These are phyloP conservation scores for Adansonia grandidieri DNA, from an alignment of 441 rosid species.

Conservation along the genomic window DNA sequence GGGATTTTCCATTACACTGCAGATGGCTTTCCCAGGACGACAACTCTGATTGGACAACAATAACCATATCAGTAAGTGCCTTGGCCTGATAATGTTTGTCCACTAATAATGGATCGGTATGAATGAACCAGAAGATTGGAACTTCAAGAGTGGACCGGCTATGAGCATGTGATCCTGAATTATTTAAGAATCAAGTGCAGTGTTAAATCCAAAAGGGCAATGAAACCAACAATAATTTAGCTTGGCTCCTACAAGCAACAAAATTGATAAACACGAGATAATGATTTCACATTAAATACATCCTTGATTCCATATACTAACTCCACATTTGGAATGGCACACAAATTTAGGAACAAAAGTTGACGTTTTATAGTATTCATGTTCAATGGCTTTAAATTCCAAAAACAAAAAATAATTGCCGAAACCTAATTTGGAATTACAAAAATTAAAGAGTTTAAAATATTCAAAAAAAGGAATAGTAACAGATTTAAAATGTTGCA, in stretches of 20 bases:
- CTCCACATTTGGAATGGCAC: not conserved
- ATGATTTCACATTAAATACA: constrained; percentile 5
- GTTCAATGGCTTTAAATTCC: constrained; percentile 15
- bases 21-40: constrained; percentile 98
- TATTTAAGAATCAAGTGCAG: constrained; percentile 27
- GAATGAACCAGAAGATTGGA: constrained; percentile 97
- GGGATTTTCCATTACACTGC: constrained; percentile 94
- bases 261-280: not conserved
- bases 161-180: constrained; percentile 90
- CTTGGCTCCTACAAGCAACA: not conserved
- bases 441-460: not conserved
- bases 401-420: not conserved
- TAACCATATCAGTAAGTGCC: constrained; percentile 93
- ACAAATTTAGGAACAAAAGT: not conserved
- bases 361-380: not conserved
- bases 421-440: constrained; percentile 3
- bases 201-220: constrained; percentile 27
- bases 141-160: constrained; percentile 92
- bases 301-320: not conserved
- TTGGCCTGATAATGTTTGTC: constrained; percentile 97
- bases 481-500: not conserved
- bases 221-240: not conserved
- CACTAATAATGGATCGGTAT: constrained; percentile 80
- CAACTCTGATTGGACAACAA: constrained; percentile 94
- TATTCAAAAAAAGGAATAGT: not conserved